Evolutionary conservation across 345 rosid species (phyloP), one percentile per base, ranked within the genome.

Genomic region (Brassica carinata): DNA sequence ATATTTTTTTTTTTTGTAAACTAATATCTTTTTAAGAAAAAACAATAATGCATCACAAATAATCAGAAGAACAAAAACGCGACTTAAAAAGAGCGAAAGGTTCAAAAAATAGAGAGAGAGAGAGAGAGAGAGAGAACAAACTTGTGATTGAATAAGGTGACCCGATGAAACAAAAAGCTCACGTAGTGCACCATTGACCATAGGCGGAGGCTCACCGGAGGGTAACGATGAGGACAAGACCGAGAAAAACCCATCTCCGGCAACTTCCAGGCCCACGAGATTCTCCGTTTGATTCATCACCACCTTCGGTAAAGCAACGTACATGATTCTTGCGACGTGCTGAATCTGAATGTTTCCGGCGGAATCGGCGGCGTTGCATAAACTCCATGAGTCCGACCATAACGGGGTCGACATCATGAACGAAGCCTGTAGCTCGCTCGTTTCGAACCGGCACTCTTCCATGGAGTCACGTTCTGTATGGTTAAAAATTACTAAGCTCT

Each of bases 341-440:
- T 84, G 73, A 6, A 70, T 66, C 34, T 83, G 43, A 58, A 87
- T 88, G 70, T 72, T 38, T 10, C 75, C 27, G 0, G 82, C 64
- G 5, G 65, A 40, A 0, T 8, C 62, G 0, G 80, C 64, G 0
- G 45, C 45, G 65, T 70, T 57, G 89, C 97, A 91, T 1, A 84
- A 69, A 19, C 74, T 69, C 98, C 97, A 95, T 9, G 98, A 81
- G 15, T 85, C 84, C 17, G 82, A 57, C 5, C 89, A 75, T 64
- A 95, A 7, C 0, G 89, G 87, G 9, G 91, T 93, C 5, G 98
- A 87, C 10, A 87, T 85, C 61, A 95, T 15, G 75, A 87, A 84
- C 23, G 34, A 79, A 7, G 97, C 97, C 71, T 86, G 84, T 81
- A 89, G 77, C 90, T 93, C 99, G 79, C 96, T 90, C 64, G 88